Conservation (phyloP, 306 rosid genomes). For the Acacia confusa region DNA sequence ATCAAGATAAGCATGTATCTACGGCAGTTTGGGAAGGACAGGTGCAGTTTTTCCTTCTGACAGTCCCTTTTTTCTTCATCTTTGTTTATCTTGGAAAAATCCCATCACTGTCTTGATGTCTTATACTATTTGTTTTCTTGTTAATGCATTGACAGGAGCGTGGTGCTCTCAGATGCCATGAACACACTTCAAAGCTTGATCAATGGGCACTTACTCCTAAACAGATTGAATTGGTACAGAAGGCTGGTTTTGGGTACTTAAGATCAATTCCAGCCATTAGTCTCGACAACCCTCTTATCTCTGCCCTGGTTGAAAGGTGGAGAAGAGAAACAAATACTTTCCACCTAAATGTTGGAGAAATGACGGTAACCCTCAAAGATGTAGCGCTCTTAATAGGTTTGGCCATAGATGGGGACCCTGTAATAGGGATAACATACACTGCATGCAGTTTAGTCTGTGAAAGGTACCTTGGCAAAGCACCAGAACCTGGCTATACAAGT, state of each 20-base stretch:
- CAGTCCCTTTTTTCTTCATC: neutral
- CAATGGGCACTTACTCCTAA: conserved; percentile 11
- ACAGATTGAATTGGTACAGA: conserved; percentile 9
- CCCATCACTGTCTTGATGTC: neutral
- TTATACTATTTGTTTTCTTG: neutral
- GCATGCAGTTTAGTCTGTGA: conserved; percentile 6
- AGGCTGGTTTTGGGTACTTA: conserved; percentile 16
- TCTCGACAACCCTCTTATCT: conserved; percentile 12
- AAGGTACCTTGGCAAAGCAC: conserved; percentile 1
- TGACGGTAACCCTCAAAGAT: conserved; percentile 15
- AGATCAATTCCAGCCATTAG: conserved; percentile 15
- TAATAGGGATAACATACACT: conserved; percentile 9
- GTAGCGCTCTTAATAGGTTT: neutral
- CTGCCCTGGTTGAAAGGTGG: conserved; percentile 18
- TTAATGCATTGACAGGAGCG: conserved; percentile 1
- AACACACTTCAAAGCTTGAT: conserved; percentile 19
- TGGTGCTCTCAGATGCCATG: conserved; percentile 24
- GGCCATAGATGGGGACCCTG: conserved; percentile 16
- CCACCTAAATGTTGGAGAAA: conserved; percentile 14
- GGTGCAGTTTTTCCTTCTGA: conserved; percentile 38
- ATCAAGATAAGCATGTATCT: conserved; percentile 77
- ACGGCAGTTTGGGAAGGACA: conserved; percentile 81
- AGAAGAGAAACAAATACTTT: conserved; percentile 23
- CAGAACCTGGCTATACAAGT: conserved; percentile 10
- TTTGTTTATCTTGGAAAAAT: neutral